Percentiles rank a stretch among this genome's conserved stretches.
phyloP scores from a whole-genome alignment of 2,329 filamentous ascomycete genomes.

The Trichophyton simii region DNA sequence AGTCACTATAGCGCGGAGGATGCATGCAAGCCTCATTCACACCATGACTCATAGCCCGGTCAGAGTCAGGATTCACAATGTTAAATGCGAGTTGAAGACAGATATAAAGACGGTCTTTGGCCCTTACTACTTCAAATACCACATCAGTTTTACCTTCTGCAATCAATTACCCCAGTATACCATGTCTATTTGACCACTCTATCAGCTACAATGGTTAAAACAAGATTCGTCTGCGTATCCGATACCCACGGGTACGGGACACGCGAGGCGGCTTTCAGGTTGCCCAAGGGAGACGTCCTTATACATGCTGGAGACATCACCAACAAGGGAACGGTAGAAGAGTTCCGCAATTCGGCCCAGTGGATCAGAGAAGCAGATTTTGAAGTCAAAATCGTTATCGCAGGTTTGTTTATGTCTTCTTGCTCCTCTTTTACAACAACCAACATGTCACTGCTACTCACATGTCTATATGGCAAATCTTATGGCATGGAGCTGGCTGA shows the following conservation, averaged over 20 bases:
- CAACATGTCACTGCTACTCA: neutral
- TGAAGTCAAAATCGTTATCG: constrained; percentile 44
- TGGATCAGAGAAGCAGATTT: constrained; percentile 44
- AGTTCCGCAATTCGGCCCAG: constrained; percentile 39
- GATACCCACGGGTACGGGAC: constrained; percentile 46
- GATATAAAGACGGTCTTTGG: neutral
- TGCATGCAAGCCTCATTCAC: too few species aligned
- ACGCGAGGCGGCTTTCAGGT: constrained; percentile 35
- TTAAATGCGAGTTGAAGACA: too few species aligned
- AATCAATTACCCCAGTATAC: neutral
- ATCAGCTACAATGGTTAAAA: constrained; percentile 20
- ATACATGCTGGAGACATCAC: constrained; percentile 49
- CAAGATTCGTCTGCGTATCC: constrained; percentile 46
- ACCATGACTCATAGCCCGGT: too few species aligned
- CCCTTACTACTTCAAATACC: neutral
- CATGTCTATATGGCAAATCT: neutral
- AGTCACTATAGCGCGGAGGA: too few species aligned
- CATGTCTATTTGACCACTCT: neutral
- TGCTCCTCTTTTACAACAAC: neutral
- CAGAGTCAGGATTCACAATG: too few species aligned
- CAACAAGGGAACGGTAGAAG: constrained; percentile 41
- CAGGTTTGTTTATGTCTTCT: constrained; percentile 29
- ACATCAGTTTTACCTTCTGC: neutral
- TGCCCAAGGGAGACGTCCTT: constrained; percentile 45
- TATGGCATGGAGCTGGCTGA: neutral